Percentiles rank a stretch among this genome's conserved stretches.
These are phyloP conservation scores for Curvularia spicifera DNA, from an alignment of 2,329 filamentous ascomycete species.

Conservation along the genomic window DNA sequence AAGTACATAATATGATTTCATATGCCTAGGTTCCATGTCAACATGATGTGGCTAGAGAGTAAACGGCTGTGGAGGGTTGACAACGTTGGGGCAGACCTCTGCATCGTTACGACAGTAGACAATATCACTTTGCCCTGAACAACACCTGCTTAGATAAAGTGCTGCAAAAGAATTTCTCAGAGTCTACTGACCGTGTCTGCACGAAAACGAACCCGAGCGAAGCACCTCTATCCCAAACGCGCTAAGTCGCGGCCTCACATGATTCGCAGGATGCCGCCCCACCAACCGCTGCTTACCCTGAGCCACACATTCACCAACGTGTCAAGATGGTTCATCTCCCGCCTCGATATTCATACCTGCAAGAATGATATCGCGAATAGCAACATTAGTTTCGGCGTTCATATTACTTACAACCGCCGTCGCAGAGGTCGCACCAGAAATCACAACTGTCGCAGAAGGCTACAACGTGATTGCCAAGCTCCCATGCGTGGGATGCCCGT, in stretches of 20 bases:
- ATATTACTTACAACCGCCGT: constrained; percentile 8
- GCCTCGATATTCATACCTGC: background rate
- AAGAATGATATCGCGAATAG: constrained; percentile 28
- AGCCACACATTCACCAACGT: constrained; percentile 17
- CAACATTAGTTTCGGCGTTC: constrained; percentile 3
- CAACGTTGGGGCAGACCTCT: background rate
- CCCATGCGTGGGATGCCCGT: constrained; percentile 43
- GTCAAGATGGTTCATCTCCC: constrained; percentile 12
- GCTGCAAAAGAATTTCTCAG: background rate
- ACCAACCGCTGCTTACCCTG: constrained; percentile 15
- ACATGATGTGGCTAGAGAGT: background rate
- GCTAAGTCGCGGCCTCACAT: constrained; percentile 21
- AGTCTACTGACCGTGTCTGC: no score
- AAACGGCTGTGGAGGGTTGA: background rate
- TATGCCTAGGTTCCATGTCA: background rate
- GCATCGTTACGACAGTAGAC: background rate
- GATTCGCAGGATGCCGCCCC: constrained; percentile 15
- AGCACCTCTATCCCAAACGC: constrained; percentile 9
- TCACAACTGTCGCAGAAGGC: constrained; percentile 40
- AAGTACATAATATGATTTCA: background rate
- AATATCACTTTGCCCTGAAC: background rate
- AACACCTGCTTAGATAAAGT: background rate
- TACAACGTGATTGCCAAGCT: constrained; percentile 44
- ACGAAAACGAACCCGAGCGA: background rate
- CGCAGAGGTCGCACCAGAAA: constrained; percentile 37